Evolutionary conservation across 2,329 filamentous ascomycete species (phyloP).

Genomic region (Bimuria novae-zelandiae): DNA sequence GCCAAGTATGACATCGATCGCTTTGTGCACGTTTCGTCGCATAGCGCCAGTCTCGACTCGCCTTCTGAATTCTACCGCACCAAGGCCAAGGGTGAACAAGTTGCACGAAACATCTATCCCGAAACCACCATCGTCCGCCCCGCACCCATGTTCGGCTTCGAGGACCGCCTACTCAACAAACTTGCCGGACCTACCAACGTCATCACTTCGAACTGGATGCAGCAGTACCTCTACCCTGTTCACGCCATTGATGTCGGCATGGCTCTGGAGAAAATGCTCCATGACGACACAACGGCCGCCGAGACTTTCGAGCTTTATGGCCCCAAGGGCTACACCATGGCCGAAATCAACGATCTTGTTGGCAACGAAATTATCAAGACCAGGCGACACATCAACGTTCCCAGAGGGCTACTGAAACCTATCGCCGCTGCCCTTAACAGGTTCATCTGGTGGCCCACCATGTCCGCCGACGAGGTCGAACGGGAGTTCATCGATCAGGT

Average conservation of each 20-base stretch:
- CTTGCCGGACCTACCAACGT: constrained; percentile 80
- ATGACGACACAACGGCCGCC: constrained; percentile 85
- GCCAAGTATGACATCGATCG: constrained; percentile 98
- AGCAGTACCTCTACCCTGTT: constrained; percentile 87
- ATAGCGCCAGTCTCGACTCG: constrained; percentile 82
- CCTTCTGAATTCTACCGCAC: constrained; percentile 87
- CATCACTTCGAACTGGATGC: constrained; percentile 90
- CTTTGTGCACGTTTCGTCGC: constrained; percentile 94
- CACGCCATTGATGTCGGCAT: constrained; percentile 90
- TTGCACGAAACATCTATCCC: constrained; percentile 87
- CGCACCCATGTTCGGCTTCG: constrained; percentile 90
- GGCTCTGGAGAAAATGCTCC: constrained; percentile 86
- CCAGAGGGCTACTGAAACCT: constrained; percentile 78
- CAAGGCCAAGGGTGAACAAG: constrained; percentile 84
- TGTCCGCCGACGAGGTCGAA: constrained; percentile 85
- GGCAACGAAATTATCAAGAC: constrained; percentile 91
- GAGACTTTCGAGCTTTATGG: constrained; percentile 96
- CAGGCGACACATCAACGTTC: constrained; percentile 88
- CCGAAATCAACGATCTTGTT: constrained; percentile 83
- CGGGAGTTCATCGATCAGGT: constrained; percentile 90
- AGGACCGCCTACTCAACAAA: constrained; percentile 87
- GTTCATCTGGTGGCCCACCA: constrained; percentile 84
- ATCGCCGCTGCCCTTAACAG: constrained; percentile 76
- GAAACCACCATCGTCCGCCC: constrained; percentile 97
- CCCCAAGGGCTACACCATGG: constrained; percentile 87